phyloP scores from a whole-genome alignment of 2,329 filamentous ascomycete genomes.

The Sclerotinia subarctica region DNA sequence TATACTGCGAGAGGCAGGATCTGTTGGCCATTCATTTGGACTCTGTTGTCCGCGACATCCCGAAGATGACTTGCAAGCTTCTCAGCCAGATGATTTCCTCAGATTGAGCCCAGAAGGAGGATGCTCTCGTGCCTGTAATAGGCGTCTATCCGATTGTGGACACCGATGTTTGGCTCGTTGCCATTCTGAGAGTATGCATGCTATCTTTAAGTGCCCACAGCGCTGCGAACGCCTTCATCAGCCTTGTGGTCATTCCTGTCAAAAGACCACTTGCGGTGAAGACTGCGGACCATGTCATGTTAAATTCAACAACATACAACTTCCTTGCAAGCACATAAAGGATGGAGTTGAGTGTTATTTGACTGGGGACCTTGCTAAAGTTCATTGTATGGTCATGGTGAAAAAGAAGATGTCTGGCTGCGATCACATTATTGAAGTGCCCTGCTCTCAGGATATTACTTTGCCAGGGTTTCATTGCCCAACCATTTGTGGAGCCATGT shows the following conservation, averaged over 20 bases:
- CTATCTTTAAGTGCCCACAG: slow-evolving; percentile 46
- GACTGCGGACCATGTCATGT: slow-evolving; percentile 42
- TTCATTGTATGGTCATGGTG: slow-evolving; percentile 50
- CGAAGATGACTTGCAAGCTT: slow-evolving; percentile 40
- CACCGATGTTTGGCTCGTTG: slow-evolving; percentile 48
- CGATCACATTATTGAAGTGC: slow-evolving; percentile 48
- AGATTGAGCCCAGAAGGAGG: slow-evolving; percentile 59
- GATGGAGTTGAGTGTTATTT: slow-evolving; percentile 41
- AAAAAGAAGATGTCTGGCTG: slow-evolving; percentile 52
- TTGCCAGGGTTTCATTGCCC: slow-evolving; percentile 46
- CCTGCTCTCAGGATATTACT: slow-evolving; percentile 49
- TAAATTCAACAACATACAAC: slow-evolving; percentile 35
- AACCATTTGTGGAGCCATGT: slow-evolving; percentile 44
- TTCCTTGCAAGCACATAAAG: slow-evolving; percentile 44
- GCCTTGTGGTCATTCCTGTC: slow-evolving; percentile 47
- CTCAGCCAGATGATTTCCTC: slow-evolving; percentile 31
- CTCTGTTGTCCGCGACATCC: slow-evolving; percentile 61
- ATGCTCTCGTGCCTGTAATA: slow-evolving; percentile 33
- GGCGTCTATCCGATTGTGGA: slow-evolving; percentile 42
- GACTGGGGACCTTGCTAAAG: slow-evolving; percentile 43
- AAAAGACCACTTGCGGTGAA: slow-evolving; percentile 43
- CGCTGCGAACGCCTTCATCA: slow-evolving; percentile 44
- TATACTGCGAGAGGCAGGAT: slow-evolving; percentile 47
- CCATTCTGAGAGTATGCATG: slow-evolving; percentile 48
- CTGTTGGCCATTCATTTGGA: slow-evolving; percentile 50